phyloP scores from a whole-genome alignment of 352 stramenopile species.

The Globisporangium ultimum region DNA sequence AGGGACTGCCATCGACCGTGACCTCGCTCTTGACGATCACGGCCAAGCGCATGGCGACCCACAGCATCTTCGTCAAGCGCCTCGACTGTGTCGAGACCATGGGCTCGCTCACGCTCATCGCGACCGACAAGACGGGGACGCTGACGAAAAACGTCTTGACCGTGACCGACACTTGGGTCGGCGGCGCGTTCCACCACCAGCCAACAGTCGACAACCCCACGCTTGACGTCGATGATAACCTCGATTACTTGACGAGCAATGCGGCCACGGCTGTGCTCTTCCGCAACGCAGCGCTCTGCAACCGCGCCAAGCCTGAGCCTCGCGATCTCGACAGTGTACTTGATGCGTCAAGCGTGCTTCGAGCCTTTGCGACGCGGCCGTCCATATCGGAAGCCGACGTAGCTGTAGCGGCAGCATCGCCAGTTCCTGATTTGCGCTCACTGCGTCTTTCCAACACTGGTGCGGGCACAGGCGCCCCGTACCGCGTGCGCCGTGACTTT shows the following conservation, averaged over 20 bases:
- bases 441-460: too few species aligned
- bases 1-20: constrained; percentile 89
- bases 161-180: constrained; percentile 43
- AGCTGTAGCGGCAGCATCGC: too few species aligned
- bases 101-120: constrained; percentile 48
- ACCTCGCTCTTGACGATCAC: constrained; percentile 86
- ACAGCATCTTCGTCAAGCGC: constrained; percentile 88
- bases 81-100: constrained; percentile 89
- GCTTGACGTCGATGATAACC: constrained; percentile 30
- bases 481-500: too few species aligned
- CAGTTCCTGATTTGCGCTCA: too few species aligned
- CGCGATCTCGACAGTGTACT: not conserved
- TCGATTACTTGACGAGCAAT: constrained; percentile 23
- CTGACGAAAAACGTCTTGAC: constrained; percentile 81
- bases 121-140: constrained; percentile 87
- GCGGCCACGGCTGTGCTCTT: constrained; percentile 30
- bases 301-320: constrained; percentile 29
- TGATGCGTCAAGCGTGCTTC: not conserved
- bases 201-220: constrained; percentile 19
- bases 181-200: constrained; percentile 29
- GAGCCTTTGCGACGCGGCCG: not conserved
- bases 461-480: too few species aligned
- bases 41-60: constrained; percentile 64
- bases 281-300: constrained; percentile 34
- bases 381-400: constrained; percentile 6